Percentiles rank a stretch among this genome's conserved stretches.
These are phyloP conservation scores for Hypsizygus ulmarius DNA, from an alignment of 1,284 basidiomycete genomes.

Conservation along the genomic window DNA sequence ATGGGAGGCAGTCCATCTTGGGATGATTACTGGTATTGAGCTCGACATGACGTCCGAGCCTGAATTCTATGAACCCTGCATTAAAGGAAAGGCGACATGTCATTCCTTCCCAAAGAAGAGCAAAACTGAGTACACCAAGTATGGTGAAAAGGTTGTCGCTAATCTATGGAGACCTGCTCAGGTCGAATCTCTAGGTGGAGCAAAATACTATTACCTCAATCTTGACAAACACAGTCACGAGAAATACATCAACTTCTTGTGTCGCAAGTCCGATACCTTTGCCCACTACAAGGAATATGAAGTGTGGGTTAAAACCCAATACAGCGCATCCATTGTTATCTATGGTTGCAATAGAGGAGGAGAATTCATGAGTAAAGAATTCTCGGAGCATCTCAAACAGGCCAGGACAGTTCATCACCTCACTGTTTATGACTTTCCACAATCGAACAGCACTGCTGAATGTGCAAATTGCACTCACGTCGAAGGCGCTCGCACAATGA, in stretches of 20 bases:
- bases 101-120: constrained; percentile 29
- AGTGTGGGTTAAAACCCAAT: constrained; percentile 26
- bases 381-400: constrained; percentile 23
- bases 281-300: constrained; percentile 26
- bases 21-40: constrained; percentile 28
- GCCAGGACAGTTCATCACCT: constrained; percentile 29
- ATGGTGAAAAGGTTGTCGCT: constrained; percentile 26
- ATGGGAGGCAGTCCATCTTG: constrained; percentile 23
- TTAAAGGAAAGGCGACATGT: constrained; percentile 31
- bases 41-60: constrained; percentile 23
- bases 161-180: constrained; percentile 32
- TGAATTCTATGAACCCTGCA: constrained; percentile 33
- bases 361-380: constrained; percentile 26
- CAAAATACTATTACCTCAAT: constrained; percentile 28
- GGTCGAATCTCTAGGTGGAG: constrained; percentile 22
- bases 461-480: constrained; percentile 29
- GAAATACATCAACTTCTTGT: constrained; percentile 21
- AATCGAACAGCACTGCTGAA: constrained; percentile 35
- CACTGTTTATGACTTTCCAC: constrained; percentile 34
- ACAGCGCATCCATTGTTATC: constrained; percentile 19
- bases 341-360: constrained; percentile 30
- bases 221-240: constrained; percentile 24
- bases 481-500: constrained; percentile 25
- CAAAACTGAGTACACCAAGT: constrained; percentile 10
- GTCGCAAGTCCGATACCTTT: constrained; percentile 24